Conservation (phyloP, 306 rosid species). For the Trifolium fragiferum region DNA sequence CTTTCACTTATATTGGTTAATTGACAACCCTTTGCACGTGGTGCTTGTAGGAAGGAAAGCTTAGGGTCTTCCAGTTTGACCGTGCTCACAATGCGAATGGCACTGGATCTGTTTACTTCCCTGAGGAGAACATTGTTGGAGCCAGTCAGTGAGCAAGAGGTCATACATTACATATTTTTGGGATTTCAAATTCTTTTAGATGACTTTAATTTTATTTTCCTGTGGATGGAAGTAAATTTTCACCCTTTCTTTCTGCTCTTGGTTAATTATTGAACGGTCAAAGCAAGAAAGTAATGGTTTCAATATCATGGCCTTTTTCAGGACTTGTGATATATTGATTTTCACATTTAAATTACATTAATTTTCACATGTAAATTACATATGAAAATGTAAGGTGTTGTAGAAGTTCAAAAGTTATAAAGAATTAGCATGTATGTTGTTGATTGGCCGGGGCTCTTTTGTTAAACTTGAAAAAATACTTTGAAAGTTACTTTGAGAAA, state of each 20-base stretch:
- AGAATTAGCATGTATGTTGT: not conserved
- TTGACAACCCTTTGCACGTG: constrained; percentile 30
- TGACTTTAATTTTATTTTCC: constrained; percentile 17
- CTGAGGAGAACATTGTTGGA: constrained; percentile 46
- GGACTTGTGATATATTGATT: constrained; percentile 7
- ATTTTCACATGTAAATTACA: constrained; percentile 3
- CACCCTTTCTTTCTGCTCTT: not conserved
- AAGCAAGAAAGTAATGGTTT: constrained; percentile 24
- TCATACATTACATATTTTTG: constrained; percentile 30
- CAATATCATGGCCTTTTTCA: constrained; percentile 4
- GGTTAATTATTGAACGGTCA: constrained; percentile 20
- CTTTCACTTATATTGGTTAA: constrained; percentile 28
- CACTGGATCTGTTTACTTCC: constrained; percentile 53
- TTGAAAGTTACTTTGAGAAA: not conserved
- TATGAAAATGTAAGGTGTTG: not conserved
- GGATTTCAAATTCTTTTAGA: constrained; percentile 24
- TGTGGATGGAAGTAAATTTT: constrained; percentile 10
- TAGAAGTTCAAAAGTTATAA: constrained; percentile 12
- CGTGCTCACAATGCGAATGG: constrained; percentile 46
- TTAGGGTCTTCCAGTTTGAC: constrained; percentile 61
- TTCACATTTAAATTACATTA: not conserved
- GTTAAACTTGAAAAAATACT: not conserved
- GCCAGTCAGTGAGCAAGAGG: constrained; percentile 49
- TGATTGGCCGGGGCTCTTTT: not conserved
- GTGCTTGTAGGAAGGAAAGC: constrained; percentile 89